Conservation (phyloP, 2,329 filamentous ascomycete genomes). For the Myriangium duriaei region DNA sequence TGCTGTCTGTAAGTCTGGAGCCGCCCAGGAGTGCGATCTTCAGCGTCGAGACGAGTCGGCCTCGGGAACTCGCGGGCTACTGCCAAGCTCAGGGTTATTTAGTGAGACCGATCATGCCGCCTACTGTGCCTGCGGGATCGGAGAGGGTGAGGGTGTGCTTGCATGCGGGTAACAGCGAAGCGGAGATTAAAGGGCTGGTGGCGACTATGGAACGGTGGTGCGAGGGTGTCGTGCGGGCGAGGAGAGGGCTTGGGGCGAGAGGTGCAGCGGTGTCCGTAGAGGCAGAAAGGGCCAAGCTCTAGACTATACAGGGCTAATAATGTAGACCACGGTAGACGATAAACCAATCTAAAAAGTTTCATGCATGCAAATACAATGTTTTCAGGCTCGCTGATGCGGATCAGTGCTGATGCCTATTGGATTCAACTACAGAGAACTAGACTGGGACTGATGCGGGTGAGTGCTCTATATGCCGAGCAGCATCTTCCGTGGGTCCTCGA, state of each 20-base stretch:
- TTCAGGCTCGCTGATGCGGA: too few relatives aligned
- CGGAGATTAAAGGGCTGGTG: conserved; percentile 44
- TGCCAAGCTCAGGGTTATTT: conserved; percentile 49
- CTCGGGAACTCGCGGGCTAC: conserved; percentile 44
- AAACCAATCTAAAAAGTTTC: too few relatives aligned
- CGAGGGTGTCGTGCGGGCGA: neutral
- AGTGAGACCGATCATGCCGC: conserved; percentile 54
- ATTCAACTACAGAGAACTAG: too few relatives aligned
- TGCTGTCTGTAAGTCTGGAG: conserved; percentile 20
- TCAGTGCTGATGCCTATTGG: too few relatives aligned
- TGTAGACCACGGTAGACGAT: neutral
- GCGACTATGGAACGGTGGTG: conserved; percentile 39
- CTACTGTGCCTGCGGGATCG: conserved; percentile 51
- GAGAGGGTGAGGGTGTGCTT: conserved; percentile 56
- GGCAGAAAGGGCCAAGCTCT: conserved; percentile 6
- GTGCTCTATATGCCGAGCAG: conserved; percentile 48
- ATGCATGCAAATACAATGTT: too few relatives aligned
- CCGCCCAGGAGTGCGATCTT: conserved; percentile 51
- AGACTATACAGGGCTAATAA: neutral
- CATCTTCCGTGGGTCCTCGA: conserved; percentile 92
- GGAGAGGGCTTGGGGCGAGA: neutral
- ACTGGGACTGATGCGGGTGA: conserved; percentile 8
- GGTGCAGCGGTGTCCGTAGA: neutral
- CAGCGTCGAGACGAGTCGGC: conserved; percentile 45
- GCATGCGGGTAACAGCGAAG: conserved; percentile 51